Conservation (phyloP, 202 grass and related monocot species). For the Brachypodium distachyon region DNA sequence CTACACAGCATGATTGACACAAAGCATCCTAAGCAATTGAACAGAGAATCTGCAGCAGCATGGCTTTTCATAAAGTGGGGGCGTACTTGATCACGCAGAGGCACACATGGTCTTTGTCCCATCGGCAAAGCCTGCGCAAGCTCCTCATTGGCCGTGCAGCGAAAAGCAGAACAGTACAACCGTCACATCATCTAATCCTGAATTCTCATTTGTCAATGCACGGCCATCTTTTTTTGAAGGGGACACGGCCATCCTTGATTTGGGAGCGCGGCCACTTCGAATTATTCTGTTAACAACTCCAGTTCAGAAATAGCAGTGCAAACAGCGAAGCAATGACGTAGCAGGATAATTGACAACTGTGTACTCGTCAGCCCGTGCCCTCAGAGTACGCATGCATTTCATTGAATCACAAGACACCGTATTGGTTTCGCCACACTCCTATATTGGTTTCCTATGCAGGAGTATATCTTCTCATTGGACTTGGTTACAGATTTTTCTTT, state of each 20-base stretch:
- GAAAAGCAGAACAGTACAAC: conserved; percentile 12
- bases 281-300: neutral
- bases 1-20: neutral
- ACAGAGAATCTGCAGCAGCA: neutral
- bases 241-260: conserved; percentile 9
- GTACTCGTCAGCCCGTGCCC: too few species aligned
- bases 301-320: neutral
- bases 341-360: neutral
- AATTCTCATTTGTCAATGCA: conserved; percentile 13
- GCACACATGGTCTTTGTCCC: neutral
- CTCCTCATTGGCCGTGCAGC: neutral
- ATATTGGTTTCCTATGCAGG: too few species aligned
- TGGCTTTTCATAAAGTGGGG: neutral
- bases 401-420: too few species aligned
- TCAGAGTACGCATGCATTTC: too few species aligned
- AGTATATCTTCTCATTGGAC: neutral
- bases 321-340: neutral
- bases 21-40: neutral
- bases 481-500: too few species aligned
- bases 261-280: neutral
- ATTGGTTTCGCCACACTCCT: too few species aligned
- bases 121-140: neutral
- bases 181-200: conserved; percentile 18
- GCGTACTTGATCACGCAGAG: neutral
- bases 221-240: conserved; percentile 4